phyloP scores from a whole-genome alignment of 2,329 filamentous ascomycete species.

The Alternaria sp. region DNA sequence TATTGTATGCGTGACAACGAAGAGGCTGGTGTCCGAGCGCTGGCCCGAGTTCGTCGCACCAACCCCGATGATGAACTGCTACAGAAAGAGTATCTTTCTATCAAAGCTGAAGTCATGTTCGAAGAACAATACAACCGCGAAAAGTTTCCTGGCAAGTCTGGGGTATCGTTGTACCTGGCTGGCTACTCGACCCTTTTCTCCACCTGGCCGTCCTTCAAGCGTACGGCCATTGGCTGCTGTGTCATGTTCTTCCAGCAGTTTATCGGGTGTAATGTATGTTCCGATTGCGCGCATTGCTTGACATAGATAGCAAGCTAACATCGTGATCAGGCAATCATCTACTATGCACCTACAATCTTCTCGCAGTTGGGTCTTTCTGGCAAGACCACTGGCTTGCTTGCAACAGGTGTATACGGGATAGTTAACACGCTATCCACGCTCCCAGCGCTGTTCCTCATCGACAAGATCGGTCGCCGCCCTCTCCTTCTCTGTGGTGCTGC shows the following conservation, averaged over 20 bases:
- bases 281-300: not conserved
- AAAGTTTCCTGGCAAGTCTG: constrained; percentile 40
- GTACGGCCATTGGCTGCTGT: constrained; percentile 43
- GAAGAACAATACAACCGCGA: constrained; percentile 58
- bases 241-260: constrained; percentile 59
- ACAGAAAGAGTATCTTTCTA: constrained; percentile 69
- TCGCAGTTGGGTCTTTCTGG: constrained; percentile 66
- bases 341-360: constrained; percentile 68
- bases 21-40: constrained; percentile 56
- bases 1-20: constrained; percentile 47
- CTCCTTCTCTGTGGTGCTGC: constrained; percentile 70
- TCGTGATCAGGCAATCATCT: constrained; percentile 44
- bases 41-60: constrained; percentile 56
- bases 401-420: constrained; percentile 68
- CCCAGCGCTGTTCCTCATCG: constrained; percentile 71
- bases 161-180: constrained; percentile 64
- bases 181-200: constrained; percentile 60
- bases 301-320: constrained; percentile 67
- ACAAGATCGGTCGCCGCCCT: constrained; percentile 68
- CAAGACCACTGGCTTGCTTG: constrained; percentile 78
- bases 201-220: constrained; percentile 54
- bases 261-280: constrained; percentile 73
- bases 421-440: constrained; percentile 67
- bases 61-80: constrained; percentile 62
- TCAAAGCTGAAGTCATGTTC: constrained; percentile 59